These are phyloP conservation scores for Blastobotrys mokoenaii DNA, from an alignment of 805 yeast genomes.

Conservation along the genomic window DNA sequence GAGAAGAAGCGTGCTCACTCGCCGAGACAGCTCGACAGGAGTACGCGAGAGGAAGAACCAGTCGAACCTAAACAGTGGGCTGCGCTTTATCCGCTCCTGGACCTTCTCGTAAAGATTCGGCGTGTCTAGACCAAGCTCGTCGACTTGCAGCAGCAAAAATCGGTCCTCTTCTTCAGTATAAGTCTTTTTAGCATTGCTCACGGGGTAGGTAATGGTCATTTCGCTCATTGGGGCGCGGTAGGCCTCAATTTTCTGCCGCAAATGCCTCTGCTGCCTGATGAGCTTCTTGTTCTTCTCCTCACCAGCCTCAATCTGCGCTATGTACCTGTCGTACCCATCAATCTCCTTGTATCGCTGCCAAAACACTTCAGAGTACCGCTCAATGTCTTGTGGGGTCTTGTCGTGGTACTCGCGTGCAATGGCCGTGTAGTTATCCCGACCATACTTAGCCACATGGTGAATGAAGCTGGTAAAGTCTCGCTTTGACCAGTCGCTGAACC, in stretches of 20 bases:
- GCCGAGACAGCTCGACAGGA: conserved; percentile 67
- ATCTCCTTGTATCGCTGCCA: conserved; percentile 72
- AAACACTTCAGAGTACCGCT: conserved; percentile 66
- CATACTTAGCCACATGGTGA: conserved; percentile 62
- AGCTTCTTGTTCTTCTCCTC: conserved; percentile 66
- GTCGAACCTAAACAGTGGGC: conserved; percentile 76
- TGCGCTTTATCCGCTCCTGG: conserved; percentile 57
- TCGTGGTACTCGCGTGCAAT: conserved; percentile 67
- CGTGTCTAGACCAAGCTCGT: conserved; percentile 69
- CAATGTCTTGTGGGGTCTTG: conserved; percentile 69
- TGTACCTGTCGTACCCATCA: conserved; percentile 82
- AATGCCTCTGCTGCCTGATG: conserved; percentile 65
- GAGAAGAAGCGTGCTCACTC: conserved; percentile 71
- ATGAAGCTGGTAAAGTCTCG: conserved; percentile 82
- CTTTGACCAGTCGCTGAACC: conserved; percentile 75
- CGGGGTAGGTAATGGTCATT: conserved; percentile 61
- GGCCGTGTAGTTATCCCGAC: conserved; percentile 59
- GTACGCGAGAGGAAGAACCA: conserved; percentile 78
- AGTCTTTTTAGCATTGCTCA: conserved; percentile 56
- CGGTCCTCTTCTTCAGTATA: conserved; percentile 88
- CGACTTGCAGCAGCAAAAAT: conserved; percentile 67
- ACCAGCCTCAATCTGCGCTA: conserved; percentile 77
- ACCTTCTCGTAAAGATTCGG: conserved; percentile 70
- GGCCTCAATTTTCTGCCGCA: conserved; percentile 63
- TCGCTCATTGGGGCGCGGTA: conserved; percentile 72